phyloP scores from a whole-genome alignment of 176 grass and related monocot species.

The Triticum timopheevii region DNA sequence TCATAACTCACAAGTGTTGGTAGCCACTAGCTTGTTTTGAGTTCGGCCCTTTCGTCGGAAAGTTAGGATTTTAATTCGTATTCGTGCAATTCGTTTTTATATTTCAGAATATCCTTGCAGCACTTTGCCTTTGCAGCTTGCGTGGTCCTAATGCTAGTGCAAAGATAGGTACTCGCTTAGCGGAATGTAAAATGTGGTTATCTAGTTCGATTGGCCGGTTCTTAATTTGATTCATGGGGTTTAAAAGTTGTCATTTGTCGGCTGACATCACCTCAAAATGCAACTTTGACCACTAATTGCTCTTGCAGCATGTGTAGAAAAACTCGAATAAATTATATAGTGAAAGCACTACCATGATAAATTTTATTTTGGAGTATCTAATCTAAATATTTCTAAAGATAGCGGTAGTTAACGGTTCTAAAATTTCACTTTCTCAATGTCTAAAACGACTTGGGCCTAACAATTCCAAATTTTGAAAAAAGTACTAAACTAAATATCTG shows the following conservation, averaged over 20 bases:
- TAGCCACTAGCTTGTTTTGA: neutral
- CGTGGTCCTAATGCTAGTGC: neutral
- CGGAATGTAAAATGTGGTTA: neutral
- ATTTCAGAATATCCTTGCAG: neutral
- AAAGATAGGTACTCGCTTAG: neutral
- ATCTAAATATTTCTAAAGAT: neutral
- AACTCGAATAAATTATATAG: neutral
- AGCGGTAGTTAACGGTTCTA: neutral
- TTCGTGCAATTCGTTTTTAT: neutral
- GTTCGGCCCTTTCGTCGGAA: neutral
- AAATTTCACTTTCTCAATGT: too few species aligned
- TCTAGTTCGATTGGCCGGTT: neutral
- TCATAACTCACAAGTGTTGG: neutral
- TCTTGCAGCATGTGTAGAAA: neutral
- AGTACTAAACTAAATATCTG: neutral
- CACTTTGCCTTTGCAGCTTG: neutral
- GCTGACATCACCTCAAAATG: neutral
- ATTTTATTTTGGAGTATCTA: neutral
- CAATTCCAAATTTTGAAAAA: neutral
- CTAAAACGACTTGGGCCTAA: neutral
- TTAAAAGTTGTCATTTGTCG: neutral
- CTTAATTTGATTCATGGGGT: neutral
- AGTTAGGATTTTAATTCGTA: neutral
- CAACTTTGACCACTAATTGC: neutral
- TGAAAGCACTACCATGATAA: neutral